Conservation (phyloP, 257 asterid genomes). For the Vinca minor region DNA sequence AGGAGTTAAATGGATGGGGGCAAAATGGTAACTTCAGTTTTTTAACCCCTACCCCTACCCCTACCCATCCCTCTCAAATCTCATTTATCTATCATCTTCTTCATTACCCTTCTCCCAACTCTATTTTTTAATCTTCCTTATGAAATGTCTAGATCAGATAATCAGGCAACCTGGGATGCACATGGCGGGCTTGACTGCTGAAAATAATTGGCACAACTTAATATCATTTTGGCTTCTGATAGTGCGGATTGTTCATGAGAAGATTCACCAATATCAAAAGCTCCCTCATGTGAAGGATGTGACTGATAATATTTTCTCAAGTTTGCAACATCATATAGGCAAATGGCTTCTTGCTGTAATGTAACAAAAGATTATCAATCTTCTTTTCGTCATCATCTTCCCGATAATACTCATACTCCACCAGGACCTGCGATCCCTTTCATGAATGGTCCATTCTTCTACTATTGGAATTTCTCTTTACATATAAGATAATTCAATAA, state of each 20-base stretch:
- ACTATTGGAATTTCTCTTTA: constrained; percentile 46
- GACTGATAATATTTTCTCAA: constrained; percentile 27
- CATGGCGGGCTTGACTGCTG: constrained; percentile 71
- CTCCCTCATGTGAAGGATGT: constrained; percentile 21
- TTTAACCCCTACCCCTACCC: too few relatives aligned
- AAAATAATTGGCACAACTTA: constrained; percentile 58
- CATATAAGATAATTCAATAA: too few relatives aligned
- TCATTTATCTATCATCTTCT: too few relatives aligned
- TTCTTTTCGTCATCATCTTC: constrained; percentile 64
- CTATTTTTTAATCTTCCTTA: too few relatives aligned
- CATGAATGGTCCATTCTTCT: constrained; percentile 62
- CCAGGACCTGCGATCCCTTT: constrained; percentile 54
- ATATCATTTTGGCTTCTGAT: constrained; percentile 36
- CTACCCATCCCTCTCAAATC: too few relatives aligned
- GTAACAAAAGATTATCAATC: constrained; percentile 73
- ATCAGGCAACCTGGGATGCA: constrained; percentile 92
- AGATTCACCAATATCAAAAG: constrained; percentile 34
- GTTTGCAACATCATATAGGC: constrained; percentile 34
- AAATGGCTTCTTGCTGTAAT: constrained; percentile 77
- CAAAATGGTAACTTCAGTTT: too few relatives aligned
- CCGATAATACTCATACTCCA: constrained; percentile 43
- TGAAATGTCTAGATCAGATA: too few relatives aligned
- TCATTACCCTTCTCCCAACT: too few relatives aligned
- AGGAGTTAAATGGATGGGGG: too few relatives aligned
- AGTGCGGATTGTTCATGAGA: constrained; percentile 32